Evolutionary conservation across 1,139 yeast species (phyloP), one percentile per base, ranked within the genome.

Genomic region (Komagataea norvegica): DNA sequence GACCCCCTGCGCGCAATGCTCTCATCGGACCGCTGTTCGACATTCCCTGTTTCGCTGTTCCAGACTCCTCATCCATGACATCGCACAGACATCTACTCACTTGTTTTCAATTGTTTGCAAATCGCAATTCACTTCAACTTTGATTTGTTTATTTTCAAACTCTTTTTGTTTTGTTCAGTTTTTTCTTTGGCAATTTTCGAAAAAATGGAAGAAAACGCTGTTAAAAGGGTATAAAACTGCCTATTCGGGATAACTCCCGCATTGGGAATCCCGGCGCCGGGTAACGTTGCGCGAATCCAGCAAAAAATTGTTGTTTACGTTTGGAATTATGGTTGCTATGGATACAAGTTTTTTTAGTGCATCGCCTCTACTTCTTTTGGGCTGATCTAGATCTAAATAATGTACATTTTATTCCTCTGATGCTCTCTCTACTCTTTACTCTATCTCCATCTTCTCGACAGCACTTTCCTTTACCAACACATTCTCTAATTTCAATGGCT

Each of bases 401-500:
- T 29, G 32, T 29, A 29, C 32, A 29, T 29, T 21, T 15, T 13
- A 13, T 25, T 25, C 27, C 10, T 8, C 11, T 10, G 6, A 13
- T 25, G 16, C 16, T 5, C 6, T 9, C 16, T 25, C 9, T 6
- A 25, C 6, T 10, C 25, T 23, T 7, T 25, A 20, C 17, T 37
- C 30, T 22, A 37, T 11, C 31, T 33, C 31, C 40, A 37, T 37
- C 25, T 33, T 29, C 17, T 37, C 36, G 9, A 25, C 37, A 14
- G 25, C 22, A 38, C 42, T 44, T 19, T 37, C 39, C 15, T 34
- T 32, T n/a, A 43, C 27, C 16, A 33, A 34, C 15, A 44, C 37
- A 32, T 36, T 42, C 29, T 47, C 48, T 37, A 49, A 44, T 56
- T 74, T 68, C 63, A 74, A 61, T 48, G 83, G 77, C 52, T 71